phyloP scores from a whole-genome alignment of 352 stramenopile species.

The Phytopythium montanum region DNA sequence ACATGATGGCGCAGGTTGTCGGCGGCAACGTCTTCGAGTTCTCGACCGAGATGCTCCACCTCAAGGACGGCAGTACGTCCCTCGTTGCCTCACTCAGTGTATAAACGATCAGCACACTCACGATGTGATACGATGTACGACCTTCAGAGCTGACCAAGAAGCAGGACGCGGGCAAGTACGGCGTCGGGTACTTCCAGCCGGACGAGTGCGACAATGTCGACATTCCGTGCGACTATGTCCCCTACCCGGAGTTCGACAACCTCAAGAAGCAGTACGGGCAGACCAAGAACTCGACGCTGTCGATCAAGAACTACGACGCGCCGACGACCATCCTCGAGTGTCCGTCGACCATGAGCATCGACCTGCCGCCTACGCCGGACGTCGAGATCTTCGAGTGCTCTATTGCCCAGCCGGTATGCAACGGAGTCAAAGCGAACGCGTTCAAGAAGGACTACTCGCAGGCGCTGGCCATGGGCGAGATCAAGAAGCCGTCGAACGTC shows the following conservation, averaged over 20 bases:
- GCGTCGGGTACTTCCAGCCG: constrained; percentile 67
- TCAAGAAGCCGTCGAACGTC: constrained; percentile 21
- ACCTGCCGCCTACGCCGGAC: constrained; percentile 28
- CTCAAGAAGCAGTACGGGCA: constrained; percentile 70
- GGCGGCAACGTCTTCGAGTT: constrained; percentile 84
- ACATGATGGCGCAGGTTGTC: constrained; percentile 69
- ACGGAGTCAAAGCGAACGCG: constrained; percentile 50
- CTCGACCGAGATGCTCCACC: constrained; percentile 64
- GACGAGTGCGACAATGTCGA: constrained; percentile 61
- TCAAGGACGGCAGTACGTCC: constrained; percentile 28
- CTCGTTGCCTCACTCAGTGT: background rate
- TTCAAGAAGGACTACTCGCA: constrained; percentile 26
- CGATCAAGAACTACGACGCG: constrained; percentile 24
- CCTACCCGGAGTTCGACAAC: constrained; percentile 73
- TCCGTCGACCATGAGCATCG: constrained; percentile 31
- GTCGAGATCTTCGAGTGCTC: constrained; percentile 47
- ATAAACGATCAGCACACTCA: background rate
- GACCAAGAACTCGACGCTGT: constrained; percentile 54
- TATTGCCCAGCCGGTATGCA: constrained; percentile 47
- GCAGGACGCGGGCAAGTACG: constrained; percentile 60
- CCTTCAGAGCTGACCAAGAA: constrained; percentile 31
- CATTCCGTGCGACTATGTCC: constrained; percentile 45
- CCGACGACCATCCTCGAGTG: constrained; percentile 34
- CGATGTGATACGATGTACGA: background rate
- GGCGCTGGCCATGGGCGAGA: constrained; percentile 22